Percentiles rank a stretch among this genome's conserved stretches.
Evolutionary conservation across 805 yeast species (phyloP).

Genomic region (Blastobotrys mokoenaii): DNA sequence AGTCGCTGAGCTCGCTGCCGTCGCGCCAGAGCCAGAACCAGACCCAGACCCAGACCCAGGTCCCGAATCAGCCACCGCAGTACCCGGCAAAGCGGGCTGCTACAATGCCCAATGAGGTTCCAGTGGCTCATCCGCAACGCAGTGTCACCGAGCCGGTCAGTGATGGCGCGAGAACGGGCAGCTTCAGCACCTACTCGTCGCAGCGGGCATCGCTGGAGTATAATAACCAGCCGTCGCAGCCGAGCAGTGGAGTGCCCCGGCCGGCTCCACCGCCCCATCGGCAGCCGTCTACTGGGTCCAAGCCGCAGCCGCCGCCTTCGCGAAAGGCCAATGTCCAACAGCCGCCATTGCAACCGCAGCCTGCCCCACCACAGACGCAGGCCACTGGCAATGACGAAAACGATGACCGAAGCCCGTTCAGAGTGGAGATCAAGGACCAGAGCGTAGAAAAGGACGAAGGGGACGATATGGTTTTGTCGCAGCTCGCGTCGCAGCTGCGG

Average conservation of each 20-base stretch:
- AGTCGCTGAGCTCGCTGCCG: constrained; percentile 11
- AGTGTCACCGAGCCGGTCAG: too few relatives aligned
- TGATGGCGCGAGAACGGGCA: background rate
- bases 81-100: background rate
- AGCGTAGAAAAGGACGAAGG: constrained; percentile 21
- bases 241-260: too few relatives aligned
- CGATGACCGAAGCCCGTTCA: constrained; percentile 13
- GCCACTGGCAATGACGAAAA: constrained; percentile 6
- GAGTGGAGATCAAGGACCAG: constrained; percentile 19
- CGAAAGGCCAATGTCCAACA: background rate
- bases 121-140: background rate
- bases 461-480: constrained; percentile 24
- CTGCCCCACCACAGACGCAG: constrained; percentile 3
- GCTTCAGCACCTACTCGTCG: background rate
- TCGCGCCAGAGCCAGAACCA: background rate
- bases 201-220: background rate
- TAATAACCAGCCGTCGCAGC: too few relatives aligned
- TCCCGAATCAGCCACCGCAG: background rate
- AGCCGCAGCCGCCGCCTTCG: constrained; percentile 4
- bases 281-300: constrained; percentile 1
- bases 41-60: too few relatives aligned
- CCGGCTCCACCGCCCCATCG: constrained; percentile 2
- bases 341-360: constrained; percentile 1
- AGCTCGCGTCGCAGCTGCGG: constrained; percentile 26
- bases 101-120: background rate